A percentile compares a stretch with the other conserved stretches of the same genome.
Conservation (phyloP, 169 alveolate species). For the Plasmodium vivax region DNA sequence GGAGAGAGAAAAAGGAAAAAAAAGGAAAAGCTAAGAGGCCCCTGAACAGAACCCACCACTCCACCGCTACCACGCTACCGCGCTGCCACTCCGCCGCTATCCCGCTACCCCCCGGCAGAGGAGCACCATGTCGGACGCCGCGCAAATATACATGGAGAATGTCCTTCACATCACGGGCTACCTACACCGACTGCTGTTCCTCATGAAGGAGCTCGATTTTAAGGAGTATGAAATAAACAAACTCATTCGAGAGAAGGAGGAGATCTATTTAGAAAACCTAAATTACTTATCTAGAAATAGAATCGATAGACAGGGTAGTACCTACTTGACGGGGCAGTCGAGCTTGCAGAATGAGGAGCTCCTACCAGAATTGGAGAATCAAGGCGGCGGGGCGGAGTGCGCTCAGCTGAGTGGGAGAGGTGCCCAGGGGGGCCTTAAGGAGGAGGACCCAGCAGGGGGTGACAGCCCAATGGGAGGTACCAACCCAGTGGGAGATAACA, state of each 20-base stretch:
- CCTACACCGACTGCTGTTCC: slow-evolving; percentile 51
- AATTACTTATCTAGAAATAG: background rate
- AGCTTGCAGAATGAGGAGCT: background rate
- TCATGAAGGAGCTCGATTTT: slow-evolving; percentile 58
- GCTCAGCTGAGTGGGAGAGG: background rate
- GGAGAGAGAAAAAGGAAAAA: background rate
- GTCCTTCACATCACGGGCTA: slow-evolving; percentile 62
- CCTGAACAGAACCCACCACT: background rate
- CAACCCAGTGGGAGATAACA: no score
- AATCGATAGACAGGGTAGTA: slow-evolving; percentile 2
- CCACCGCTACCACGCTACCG: background rate
- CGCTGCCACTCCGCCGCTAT: background rate
- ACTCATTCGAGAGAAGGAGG: slow-evolving; percentile 48
- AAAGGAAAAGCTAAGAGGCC: background rate
- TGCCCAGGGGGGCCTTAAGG: background rate
- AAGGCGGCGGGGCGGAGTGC: background rate
- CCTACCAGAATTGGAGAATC: background rate
- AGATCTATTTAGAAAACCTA: slow-evolving; percentile 29
- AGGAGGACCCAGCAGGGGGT: background rate
- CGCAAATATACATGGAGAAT: slow-evolving; percentile 62
- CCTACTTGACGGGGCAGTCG: background rate
- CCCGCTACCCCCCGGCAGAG: background rate
- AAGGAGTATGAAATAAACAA: slow-evolving; percentile 29
- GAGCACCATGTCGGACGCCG: slow-evolving; percentile 61
- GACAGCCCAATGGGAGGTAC: no score